phyloP scores from a whole-genome alignment of 257 asterid species.

The Salvia miltiorrhiza region DNA sequence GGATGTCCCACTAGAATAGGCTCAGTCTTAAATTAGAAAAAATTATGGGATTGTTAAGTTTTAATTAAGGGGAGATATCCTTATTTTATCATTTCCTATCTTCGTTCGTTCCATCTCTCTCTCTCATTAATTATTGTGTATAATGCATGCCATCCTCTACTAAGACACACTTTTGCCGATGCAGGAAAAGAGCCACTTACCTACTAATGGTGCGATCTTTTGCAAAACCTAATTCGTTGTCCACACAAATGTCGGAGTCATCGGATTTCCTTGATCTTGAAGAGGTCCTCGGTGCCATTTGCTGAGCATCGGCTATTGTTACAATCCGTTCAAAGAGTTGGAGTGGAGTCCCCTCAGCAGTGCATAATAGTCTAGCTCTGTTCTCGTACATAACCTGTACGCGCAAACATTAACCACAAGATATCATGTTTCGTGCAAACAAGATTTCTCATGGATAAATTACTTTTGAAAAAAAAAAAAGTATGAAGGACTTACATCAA shows the following conservation, averaged over 20 bases:
- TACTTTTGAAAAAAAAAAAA: neutral
- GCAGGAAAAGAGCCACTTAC: conserved; percentile 31
- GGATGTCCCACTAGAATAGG: too few relatives aligned
- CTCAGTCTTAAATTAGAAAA: too few relatives aligned
- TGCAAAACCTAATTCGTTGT: conserved; percentile 88
- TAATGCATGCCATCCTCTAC: neutral
- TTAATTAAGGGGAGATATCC: too few relatives aligned
- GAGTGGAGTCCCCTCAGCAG: conserved; percentile 77
- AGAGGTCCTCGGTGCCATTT: conserved; percentile 81
- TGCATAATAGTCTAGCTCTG: conserved; percentile 68
- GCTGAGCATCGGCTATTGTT: conserved; percentile 77
- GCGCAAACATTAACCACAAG: neutral
- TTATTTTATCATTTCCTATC: too few relatives aligned
- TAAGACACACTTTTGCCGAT: neutral
- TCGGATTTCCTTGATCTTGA: conserved; percentile 83
- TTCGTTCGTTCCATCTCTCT: too few relatives aligned
- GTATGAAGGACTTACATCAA: conserved; percentile 69
- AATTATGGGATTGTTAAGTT: too few relatives aligned
- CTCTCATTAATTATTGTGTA: too few relatives aligned
- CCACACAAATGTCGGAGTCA: conserved; percentile 83
- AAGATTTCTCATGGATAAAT: neutral
- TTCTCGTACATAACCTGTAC: conserved; percentile 91
- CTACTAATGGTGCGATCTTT: conserved; percentile 96
- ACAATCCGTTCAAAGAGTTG: conserved; percentile 73
- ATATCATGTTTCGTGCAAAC: neutral